These are phyloP conservation scores for Yamadazyma philogaea DNA, from an alignment of 805 yeast species.

Conservation along the genomic window DNA sequence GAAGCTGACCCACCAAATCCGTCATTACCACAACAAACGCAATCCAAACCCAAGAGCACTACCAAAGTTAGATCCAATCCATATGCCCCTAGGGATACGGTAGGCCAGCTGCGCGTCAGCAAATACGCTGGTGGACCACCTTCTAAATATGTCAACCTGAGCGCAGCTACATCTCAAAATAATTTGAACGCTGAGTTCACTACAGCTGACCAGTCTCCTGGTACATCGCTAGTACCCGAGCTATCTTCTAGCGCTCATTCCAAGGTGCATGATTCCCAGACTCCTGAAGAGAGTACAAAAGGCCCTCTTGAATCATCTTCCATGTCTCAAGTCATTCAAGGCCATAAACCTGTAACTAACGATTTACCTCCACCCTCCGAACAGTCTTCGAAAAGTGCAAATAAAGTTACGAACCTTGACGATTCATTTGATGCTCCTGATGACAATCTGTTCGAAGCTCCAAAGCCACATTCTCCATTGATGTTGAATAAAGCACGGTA, in stretches of 20 bases:
- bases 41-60: constrained; percentile 6
- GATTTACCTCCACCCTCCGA: background rate
- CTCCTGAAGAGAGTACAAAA: no score
- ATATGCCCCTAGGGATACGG: constrained; percentile 31
- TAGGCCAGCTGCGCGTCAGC: constrained; percentile 16
- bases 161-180: no score
- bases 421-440: constrained; percentile 24
- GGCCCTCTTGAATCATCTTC: constrained; percentile 2
- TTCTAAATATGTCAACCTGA: constrained; percentile 7
- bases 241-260: no score
- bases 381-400: constrained; percentile 5
- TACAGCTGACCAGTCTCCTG: no score
- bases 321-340: background rate
- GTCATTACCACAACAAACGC: constrained; percentile 8
- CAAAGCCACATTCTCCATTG: constrained; percentile 8
- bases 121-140: constrained; percentile 21
- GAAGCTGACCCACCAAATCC: constrained; percentile 5
- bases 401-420: constrained; percentile 23
- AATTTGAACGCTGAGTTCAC: no score
- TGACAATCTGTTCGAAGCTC: constrained; percentile 11
- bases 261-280: no score
- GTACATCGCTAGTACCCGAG: no score
- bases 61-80: constrained; percentile 23
- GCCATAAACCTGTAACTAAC: background rate
- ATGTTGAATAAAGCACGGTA: constrained; percentile 1